phyloP scores from a whole-genome alignment of 1,139 yeast species.

The Neolecta irregularis region DNA sequence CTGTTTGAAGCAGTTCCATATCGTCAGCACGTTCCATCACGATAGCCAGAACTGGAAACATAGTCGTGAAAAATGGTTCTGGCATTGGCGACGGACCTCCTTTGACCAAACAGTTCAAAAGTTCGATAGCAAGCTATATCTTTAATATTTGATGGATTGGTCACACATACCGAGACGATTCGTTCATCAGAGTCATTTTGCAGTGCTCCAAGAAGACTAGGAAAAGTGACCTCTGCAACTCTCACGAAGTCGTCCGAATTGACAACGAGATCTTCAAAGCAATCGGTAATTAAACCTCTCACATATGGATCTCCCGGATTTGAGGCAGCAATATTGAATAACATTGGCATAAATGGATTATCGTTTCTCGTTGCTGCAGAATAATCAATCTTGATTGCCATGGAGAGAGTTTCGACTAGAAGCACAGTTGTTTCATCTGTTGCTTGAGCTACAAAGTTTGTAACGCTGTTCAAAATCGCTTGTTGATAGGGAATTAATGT shows the following conservation, averaged over 20 bases:
- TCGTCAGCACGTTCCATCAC: slow-evolving; percentile 7
- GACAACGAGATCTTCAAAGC: slow-evolving; percentile 12
- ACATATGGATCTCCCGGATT: slow-evolving; percentile 14
- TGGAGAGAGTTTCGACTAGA: slow-evolving; percentile 10
- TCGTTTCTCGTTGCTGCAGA: slow-evolving; percentile 6
- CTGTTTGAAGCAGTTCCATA: slow-evolving; percentile 12
- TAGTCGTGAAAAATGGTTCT: slow-evolving; percentile 8
- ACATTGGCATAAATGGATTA: slow-evolving; percentile 9
- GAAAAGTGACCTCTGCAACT: slow-evolving; percentile 8
- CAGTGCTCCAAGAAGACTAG: too few species aligned
- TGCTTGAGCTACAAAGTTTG: not conserved
- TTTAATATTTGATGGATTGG: slow-evolving; percentile 3
- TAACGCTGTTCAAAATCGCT: slow-evolving; percentile 5
- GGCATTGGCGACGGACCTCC: slow-evolving; percentile 12
- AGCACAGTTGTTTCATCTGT: slow-evolving; percentile 9
- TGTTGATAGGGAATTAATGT: slow-evolving; percentile 4
- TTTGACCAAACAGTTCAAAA: slow-evolving; percentile 11
- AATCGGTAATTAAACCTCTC: slow-evolving; percentile 12
- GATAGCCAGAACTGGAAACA: slow-evolving; percentile 10
- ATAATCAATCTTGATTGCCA: slow-evolving; percentile 8
- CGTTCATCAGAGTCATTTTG: not conserved
- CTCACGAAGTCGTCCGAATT: slow-evolving; percentile 6
- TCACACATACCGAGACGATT: not conserved
- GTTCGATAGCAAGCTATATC: slow-evolving; percentile 10
- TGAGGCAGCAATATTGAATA: slow-evolving; percentile 10